These are phyloP conservation scores for Nakazawaea pomicola DNA, from an alignment of 805 yeast genomes.

Conservation along the genomic window DNA sequence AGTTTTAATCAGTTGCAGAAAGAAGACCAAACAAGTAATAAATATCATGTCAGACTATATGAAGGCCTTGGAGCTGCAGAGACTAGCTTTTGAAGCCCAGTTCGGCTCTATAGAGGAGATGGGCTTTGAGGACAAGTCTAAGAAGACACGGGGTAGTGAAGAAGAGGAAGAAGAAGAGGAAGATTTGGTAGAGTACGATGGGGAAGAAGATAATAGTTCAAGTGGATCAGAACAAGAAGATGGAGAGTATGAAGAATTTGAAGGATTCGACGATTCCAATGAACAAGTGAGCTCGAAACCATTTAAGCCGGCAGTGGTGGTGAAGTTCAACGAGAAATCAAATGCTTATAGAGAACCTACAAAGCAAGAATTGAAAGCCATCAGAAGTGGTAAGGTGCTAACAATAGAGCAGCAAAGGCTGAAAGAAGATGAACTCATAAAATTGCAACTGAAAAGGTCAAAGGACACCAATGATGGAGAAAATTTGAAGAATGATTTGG, in stretches of 20 bases:
- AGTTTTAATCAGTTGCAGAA: too few species aligned
- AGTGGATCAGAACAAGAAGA: too few species aligned
- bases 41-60: conserved; percentile 12
- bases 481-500: conserved; percentile 65
- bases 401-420: conserved; percentile 28
- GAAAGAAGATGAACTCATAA: conserved; percentile 25
- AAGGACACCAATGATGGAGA: conserved; percentile 38
- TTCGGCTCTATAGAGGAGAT: conserved; percentile 36
- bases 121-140: conserved; percentile 25
- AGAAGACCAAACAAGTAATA: too few species aligned
- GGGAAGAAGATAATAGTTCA: conserved; percentile 1
- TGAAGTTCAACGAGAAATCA: conserved; percentile 36
- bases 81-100: conserved; percentile 40
- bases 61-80: conserved; percentile 32
- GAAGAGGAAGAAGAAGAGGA: conserved; percentile 17
- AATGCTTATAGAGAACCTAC: conserved; percentile 26
- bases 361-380: conserved; percentile 45
- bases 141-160: conserved; percentile 9
- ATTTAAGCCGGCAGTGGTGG: conserved; percentile 33
- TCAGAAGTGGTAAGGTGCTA: conserved; percentile 60
- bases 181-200: conserved; percentile 8
- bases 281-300: conserved; percentile 20
- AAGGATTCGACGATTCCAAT: conserved; percentile 22
- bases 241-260: conserved; percentile 17
- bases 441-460: conserved; percentile 17